Evolutionary conservation across 2,329 filamentous ascomycete species (phyloP).

Genomic region (Colletotrichum coccodes): DNA sequence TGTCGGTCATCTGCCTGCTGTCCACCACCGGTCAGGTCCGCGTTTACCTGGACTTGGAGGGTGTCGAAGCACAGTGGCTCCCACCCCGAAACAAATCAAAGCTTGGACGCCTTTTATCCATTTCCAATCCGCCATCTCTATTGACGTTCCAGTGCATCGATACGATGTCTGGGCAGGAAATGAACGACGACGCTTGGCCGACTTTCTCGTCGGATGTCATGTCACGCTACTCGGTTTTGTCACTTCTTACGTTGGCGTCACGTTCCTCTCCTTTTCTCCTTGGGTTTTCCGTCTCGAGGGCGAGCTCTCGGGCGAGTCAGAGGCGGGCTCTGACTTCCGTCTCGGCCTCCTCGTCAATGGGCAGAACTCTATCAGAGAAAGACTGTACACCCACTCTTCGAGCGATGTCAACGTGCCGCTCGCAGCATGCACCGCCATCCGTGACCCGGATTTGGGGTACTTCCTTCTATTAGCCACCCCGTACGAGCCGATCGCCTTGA

Average conservation of each 20-base stretch:
- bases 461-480: slow-evolving; percentile 69
- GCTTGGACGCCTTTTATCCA: slow-evolving; percentile 49
- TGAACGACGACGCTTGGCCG: slow-evolving; percentile 68
- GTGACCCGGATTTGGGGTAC: slow-evolving; percentile 72
- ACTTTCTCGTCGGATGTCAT: slow-evolving; percentile 70
- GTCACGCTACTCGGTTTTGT: slow-evolving; percentile 71
- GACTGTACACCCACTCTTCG: slow-evolving; percentile 64
- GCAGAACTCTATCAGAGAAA: slow-evolving; percentile 64
- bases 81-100: slow-evolving; percentile 65
- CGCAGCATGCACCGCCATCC: slow-evolving; percentile 63
- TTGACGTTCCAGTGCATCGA: slow-evolving; percentile 73
- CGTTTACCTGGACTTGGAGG: slow-evolving; percentile 70
- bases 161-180: slow-evolving; percentile 64
- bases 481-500: slow-evolving; percentile 66
- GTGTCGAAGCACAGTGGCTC: slow-evolving; percentile 74
- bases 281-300: slow-evolving; percentile 74
- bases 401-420: slow-evolving; percentile 59
- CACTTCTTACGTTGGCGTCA: slow-evolving; percentile 70
- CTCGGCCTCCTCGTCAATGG: slow-evolving; percentile 69
- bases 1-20: slow-evolving; percentile 68
- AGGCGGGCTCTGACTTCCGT: slow-evolving; percentile 69
- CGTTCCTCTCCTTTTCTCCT: slow-evolving; percentile 66
- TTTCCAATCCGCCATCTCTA: slow-evolving; percentile 56
- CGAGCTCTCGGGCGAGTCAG: slow-evolving; percentile 65
- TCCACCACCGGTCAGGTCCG: slow-evolving; percentile 70